A percentile compares a stretch with the other conserved stretches of the same genome.
Evolutionary conservation across 176 grass and related monocot genomes (phyloP).

Genomic region (Rhynchospora breviuscula): DNA sequence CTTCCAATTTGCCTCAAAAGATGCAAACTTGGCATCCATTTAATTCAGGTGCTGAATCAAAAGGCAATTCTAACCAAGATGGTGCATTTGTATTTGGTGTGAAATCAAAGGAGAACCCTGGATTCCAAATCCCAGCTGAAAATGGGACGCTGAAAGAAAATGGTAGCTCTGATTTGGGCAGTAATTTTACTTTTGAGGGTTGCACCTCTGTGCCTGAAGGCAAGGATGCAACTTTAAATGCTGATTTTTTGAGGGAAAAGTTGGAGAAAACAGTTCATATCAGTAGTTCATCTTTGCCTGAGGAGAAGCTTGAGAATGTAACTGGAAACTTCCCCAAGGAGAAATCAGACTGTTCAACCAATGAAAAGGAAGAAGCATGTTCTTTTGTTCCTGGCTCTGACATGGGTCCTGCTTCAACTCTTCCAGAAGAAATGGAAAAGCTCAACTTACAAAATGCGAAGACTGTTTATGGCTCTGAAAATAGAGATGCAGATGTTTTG

Average conservation of each 20-base stretch:
- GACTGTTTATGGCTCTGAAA: not conserved
- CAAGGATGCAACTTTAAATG: not conserved
- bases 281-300: conserved; percentile 3
- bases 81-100: conserved; percentile 12
- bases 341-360: not conserved
- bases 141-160: not conserved
- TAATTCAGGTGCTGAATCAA: not conserved
- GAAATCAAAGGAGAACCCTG: not conserved
- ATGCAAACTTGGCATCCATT: conserved; percentile 22
- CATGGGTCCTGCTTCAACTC: conserved; percentile 19
- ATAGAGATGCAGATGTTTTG: conserved; percentile 16
- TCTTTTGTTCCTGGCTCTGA: conserved; percentile 33
- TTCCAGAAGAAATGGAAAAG: conserved; percentile 47
- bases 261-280: conserved; percentile 13
- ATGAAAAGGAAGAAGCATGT: conserved; percentile 28
- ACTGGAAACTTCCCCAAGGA: not conserved
- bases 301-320: conserved; percentile 13
- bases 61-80: not conserved
- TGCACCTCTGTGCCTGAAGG: not conserved
- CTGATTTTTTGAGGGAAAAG: conserved; percentile 34
- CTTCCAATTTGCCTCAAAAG: conserved; percentile 10
- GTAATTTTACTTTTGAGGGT: conserved; percentile 7
- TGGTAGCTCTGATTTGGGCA: not conserved
- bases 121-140: not conserved
- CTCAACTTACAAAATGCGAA: conserved; percentile 38